phyloP scores from a whole-genome alignment of 352 stramenopile genomes.

The Phytophthora tubulina region DNA sequence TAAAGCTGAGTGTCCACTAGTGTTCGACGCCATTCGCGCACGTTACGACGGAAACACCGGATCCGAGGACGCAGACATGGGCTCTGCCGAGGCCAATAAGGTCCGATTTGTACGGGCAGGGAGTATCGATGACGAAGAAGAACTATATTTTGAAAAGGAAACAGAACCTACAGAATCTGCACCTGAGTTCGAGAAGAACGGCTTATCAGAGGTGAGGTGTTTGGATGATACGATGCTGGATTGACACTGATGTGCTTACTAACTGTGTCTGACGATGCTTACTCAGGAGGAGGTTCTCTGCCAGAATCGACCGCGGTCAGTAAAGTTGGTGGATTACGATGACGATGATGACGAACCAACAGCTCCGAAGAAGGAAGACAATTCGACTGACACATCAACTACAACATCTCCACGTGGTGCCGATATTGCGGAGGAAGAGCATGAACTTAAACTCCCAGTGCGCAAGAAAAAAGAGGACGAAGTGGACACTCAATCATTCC shows the following conservation, averaged over 20 bases:
- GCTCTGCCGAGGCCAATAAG: constrained; percentile 44
- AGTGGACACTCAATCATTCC: constrained; percentile 54
- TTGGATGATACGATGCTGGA: neutral
- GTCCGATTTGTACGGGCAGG: constrained; percentile 65
- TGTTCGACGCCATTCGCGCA: constrained; percentile 77
- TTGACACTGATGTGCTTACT: constrained; percentile 2
- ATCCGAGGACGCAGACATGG: constrained; percentile 21
- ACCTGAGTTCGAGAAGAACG: constrained; percentile 49
- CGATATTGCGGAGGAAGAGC: constrained; percentile 44
- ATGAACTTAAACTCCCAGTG: constrained; percentile 72
- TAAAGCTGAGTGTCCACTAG: constrained; percentile 72
- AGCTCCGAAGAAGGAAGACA: constrained; percentile 46
- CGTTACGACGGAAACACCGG: constrained; percentile 66
- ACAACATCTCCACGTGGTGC: constrained; percentile 26
- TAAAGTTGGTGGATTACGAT: constrained; percentile 81
- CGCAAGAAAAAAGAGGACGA: constrained; percentile 68
- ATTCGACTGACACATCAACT: constrained; percentile 25
- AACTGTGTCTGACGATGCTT: constrained; percentile 9
- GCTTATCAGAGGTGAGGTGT: constrained; percentile 54
- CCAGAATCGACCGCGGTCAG: constrained; percentile 49
- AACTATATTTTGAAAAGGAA: constrained; percentile 86
- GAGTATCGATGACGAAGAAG: constrained; percentile 76
- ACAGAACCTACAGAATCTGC: constrained; percentile 51
- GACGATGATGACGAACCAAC: constrained; percentile 68
- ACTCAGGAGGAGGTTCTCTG: constrained; percentile 57